Evolutionary conservation across 2,329 filamentous ascomycete species (phyloP).

Genomic region (Thielaviopsis euricoi): DNA sequence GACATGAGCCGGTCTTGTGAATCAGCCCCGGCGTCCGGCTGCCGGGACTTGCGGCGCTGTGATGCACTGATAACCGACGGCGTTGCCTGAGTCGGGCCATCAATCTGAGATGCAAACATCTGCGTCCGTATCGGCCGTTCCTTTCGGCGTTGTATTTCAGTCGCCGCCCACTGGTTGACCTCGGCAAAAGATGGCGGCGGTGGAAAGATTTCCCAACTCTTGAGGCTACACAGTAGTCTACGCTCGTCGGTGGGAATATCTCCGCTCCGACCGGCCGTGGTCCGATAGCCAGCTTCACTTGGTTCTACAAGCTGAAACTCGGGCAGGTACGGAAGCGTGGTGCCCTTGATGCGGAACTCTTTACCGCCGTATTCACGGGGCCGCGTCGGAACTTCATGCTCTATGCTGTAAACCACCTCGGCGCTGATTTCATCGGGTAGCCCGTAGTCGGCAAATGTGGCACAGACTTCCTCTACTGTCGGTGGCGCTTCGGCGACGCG

Average conservation of each 20-base stretch:
- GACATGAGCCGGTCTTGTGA: slow-evolving; percentile 91
- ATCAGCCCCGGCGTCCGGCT: slow-evolving; percentile 44
- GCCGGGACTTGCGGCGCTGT: slow-evolving; percentile 47
- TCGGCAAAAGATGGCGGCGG: slow-evolving; percentile 54
- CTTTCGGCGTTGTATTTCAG: background rate
- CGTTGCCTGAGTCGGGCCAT: slow-evolving; percentile 70
- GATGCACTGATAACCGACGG: slow-evolving; percentile 61
- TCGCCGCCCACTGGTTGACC: slow-evolving; percentile 43
- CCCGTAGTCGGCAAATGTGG: slow-evolving; percentile 15
- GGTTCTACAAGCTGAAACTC: slow-evolving; percentile 50
- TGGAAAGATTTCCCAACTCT: slow-evolving; percentile 60
- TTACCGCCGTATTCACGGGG: slow-evolving; percentile 72
- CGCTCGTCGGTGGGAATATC: slow-evolving; percentile 1
- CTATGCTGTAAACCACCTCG: slow-evolving; percentile 70
- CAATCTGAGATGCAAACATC: slow-evolving; percentile 57
- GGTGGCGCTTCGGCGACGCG: slow-evolving; percentile 15
- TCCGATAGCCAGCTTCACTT: slow-evolving; percentile 13
- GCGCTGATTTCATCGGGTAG: slow-evolving; percentile 61
- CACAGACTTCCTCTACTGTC: slow-evolving; percentile 7
- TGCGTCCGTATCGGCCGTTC: background rate
- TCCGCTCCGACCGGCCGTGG: background rate
- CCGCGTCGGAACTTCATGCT: slow-evolving; percentile 64
- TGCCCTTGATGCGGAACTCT: slow-evolving; percentile 64
- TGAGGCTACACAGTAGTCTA: slow-evolving; percentile 22
- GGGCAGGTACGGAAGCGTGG: slow-evolving; percentile 62